A percentile compares a stretch with the other conserved stretches of the same genome.
Conservation (phyloP, 208 protist species). For the Tritrichomonas foetus region DNA sequence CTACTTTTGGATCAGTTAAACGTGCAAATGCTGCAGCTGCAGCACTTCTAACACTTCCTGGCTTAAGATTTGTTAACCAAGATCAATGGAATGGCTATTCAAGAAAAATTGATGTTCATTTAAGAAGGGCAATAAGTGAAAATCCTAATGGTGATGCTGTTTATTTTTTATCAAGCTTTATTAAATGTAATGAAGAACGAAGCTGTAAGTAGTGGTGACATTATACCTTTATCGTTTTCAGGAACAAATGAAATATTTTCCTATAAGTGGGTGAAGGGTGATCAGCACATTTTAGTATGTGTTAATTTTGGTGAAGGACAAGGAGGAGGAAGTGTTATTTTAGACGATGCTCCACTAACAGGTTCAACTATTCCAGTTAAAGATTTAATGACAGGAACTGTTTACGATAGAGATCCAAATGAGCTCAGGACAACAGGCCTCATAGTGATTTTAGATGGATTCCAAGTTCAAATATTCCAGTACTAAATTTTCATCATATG, state of each 20-base stretch:
- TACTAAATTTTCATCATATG: too few species aligned
- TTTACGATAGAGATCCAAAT: not conserved
- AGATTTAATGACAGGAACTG: not conserved
- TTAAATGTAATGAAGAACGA: not conserved
- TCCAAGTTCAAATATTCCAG: not conserved
- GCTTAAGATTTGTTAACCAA: slow-evolving; percentile 41
- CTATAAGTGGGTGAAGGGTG: not conserved
- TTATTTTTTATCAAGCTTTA: not conserved
- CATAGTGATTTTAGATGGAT: not conserved
- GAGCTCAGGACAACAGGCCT: not conserved
- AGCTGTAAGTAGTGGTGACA: not conserved
- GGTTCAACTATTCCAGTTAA: not conserved
- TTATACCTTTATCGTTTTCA: not conserved
- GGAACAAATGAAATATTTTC: not conserved
- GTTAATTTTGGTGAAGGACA: not conserved
- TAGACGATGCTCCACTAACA: not conserved
- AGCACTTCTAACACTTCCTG: slow-evolving; percentile 41
- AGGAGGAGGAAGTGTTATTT: not conserved
- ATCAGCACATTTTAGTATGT: not conserved
- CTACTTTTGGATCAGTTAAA: not conserved
- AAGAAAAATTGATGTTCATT: slow-evolving; percentile 43
- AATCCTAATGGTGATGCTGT: not conserved
- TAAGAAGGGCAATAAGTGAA: slow-evolving; percentile 14
- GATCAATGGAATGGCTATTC: slow-evolving; percentile 35
- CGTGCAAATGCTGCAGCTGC: slow-evolving; percentile 39